These are phyloP conservation scores for Ceratobasidium papillatum DNA, from an alignment of 1,284 basidiomycete genomes.

Conservation along the genomic window DNA sequence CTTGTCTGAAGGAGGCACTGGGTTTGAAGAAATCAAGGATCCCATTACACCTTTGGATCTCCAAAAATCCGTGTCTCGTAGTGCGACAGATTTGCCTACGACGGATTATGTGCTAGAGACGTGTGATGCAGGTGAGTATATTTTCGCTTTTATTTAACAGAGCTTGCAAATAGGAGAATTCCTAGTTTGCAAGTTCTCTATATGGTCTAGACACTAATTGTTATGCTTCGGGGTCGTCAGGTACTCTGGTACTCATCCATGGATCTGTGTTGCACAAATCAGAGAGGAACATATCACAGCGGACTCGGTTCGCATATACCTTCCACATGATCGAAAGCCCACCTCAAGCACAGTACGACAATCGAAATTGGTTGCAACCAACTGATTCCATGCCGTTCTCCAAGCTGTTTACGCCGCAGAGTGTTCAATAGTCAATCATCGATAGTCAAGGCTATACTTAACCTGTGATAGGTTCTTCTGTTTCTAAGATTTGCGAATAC, in stretches of 20 bases:
- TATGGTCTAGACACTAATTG: no score
- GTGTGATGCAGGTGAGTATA: constrained; percentile 72
- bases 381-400: constrained; percentile 83
- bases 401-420: constrained; percentile 61
- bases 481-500: no score
- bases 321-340: constrained; percentile 90
- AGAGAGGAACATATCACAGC: constrained; percentile 74
- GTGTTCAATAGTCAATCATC: constrained; percentile 9
- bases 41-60: constrained; percentile 44
- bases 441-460: background rate
- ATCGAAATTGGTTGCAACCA: constrained; percentile 91
- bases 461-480: no score
- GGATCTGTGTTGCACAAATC: constrained; percentile 90
- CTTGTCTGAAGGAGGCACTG: constrained; percentile 74
- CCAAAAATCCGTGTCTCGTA: constrained; percentile 48
- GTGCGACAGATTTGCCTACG: constrained; percentile 55
- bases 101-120: constrained; percentile 72
- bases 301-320: constrained; percentile 89
- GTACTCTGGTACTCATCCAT: constrained; percentile 89
- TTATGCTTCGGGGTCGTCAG: constrained; percentile 54
- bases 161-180: no score
- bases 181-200: no score
- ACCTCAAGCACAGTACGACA: constrained; percentile 71
- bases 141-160: no score
- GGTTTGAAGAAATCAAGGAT: constrained; percentile 71